These are phyloP conservation scores for Dysphania ambrosioides DNA, from an alignment of 148 eudicot species.

Conservation along the genomic window DNA sequence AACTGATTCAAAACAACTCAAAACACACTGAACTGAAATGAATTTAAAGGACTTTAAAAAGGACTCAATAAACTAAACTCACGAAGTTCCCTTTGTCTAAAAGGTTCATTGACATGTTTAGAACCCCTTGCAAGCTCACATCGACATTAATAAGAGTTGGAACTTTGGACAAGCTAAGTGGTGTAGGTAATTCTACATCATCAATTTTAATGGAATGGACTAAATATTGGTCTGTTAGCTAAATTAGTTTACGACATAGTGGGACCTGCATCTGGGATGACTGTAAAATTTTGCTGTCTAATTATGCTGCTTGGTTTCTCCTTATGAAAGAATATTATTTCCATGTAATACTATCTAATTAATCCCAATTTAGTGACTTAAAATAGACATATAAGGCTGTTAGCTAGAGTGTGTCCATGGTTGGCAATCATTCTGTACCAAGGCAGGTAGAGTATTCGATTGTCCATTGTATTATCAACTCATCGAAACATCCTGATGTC, in stretches of 20 bases:
- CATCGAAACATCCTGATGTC: not conserved
- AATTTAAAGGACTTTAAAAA: too few species aligned
- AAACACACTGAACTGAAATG: too few species aligned
- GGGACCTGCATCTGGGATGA: not conserved
- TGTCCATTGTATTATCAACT: not conserved
- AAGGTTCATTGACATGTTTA: too few species aligned
- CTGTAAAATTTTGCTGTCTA: not conserved
- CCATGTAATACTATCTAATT: not conserved
- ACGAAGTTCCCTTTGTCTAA: too few species aligned
- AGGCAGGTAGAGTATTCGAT: not conserved
- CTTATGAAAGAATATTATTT: not conserved
- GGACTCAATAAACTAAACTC: too few species aligned
- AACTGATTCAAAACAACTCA: too few species aligned
- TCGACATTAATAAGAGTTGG: too few species aligned
- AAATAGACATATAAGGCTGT: not conserved
- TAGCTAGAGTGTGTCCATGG: not conserved
- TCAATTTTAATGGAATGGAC: not conserved
- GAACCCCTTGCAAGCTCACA: too few species aligned
- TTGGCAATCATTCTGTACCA: not conserved
- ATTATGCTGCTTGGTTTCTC: not conserved
- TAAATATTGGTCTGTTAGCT: not conserved
- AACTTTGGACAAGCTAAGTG: too few species aligned
- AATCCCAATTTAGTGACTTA: not conserved
- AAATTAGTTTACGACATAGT: too few species aligned
- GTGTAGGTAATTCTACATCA: too few species aligned